phyloP scores from a whole-genome alignment of 139 green algal genomes.

The Coelastrella sp. region DNA sequence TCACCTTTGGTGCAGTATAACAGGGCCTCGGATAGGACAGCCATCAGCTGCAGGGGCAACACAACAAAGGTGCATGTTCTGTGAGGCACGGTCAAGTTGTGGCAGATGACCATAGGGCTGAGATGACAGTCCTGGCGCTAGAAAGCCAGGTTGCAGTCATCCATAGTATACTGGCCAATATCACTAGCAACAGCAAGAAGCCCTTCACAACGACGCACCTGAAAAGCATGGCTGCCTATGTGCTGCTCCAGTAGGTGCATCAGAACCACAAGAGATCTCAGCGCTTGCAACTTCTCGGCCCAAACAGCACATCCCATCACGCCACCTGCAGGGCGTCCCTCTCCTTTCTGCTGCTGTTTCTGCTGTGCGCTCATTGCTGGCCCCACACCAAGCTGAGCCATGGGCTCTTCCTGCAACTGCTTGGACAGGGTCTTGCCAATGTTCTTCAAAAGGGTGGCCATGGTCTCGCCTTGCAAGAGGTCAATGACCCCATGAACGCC shows the following conservation, averaged over 20 bases:
- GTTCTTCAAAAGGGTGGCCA: slow-evolving; percentile 57
- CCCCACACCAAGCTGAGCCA: neutral
- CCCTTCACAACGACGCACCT: slow-evolving; percentile 14
- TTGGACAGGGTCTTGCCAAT: slow-evolving; percentile 36
- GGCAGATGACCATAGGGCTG: too few species aligned
- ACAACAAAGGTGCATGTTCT: neutral
- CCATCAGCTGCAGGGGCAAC: slow-evolving; percentile 54
- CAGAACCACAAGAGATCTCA: slow-evolving; percentile 53
- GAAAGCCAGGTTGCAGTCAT: too few species aligned
- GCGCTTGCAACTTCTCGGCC: slow-evolving; percentile 52
- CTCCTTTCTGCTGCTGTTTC: slow-evolving; percentile 3
- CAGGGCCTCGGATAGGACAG: slow-evolving; percentile 63
- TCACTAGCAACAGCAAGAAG: too few species aligned
- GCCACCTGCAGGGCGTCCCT: neutral
- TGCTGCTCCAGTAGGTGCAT: slow-evolving; percentile 48
- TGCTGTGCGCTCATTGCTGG: neutral
- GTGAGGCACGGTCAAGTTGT: too few species aligned
- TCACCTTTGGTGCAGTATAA: slow-evolving; percentile 12
- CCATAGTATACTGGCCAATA: too few species aligned
- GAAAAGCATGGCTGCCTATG: slow-evolving; percentile 56
- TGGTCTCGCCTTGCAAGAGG: slow-evolving; percentile 55
- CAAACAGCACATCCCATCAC: neutral
- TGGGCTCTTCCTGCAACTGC: neutral
- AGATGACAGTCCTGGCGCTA: too few species aligned
- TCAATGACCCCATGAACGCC: neutral